Evolutionary conservation across 83 land plant genomes (phyloP), one percentile per base, ranked within the genome.

Genomic region (Picea mariana): DNA sequence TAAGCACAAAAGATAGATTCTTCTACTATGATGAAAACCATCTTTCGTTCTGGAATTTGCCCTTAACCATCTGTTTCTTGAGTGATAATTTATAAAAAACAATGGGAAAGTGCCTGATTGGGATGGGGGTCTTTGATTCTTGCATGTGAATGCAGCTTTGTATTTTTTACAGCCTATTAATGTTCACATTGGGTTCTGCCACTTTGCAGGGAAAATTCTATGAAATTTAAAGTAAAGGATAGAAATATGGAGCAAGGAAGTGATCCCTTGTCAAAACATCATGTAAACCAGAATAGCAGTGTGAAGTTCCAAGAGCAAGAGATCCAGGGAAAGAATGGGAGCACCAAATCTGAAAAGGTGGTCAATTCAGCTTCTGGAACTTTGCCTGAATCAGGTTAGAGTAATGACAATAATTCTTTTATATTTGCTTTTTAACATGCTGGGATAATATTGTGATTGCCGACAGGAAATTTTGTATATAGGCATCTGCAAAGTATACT

Each of bases 171-270:
- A 3, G 17, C 13, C 4, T 17, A 16, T 16, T 34, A 5, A 68
- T 16, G 18, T 16, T 68, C 13, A 5, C 38, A 31, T 34, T 31
- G 42, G 42, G 72, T 31, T 68, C 42, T 68, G 72, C 72, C 72
- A 0, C 55, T 68, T 68, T 15, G 72, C 42, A 40, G 71, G 27
- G 26, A 67, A 67, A 67, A 67, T 13, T 31, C 34, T 31, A 15
- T 27, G 40, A 67, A 31, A 31, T 17, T 1, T 31, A 68, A 31
- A 5, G 18, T 67, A 67, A 17, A 67, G 42, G 71, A 67, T 4
- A 67, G 40, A 67, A 24, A 26, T 67, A 38, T 67, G 71, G 71
- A 67, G 71, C 9, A 21, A 67, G 71, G 34, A 67, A 67, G 34
- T 21, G 34, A 67, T 67, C 18, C 3, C 5, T 67, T 67, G 40